Base-by-base conservation (phyloP, 768 basidiomycete species). In the Trametes elegans region DNA sequence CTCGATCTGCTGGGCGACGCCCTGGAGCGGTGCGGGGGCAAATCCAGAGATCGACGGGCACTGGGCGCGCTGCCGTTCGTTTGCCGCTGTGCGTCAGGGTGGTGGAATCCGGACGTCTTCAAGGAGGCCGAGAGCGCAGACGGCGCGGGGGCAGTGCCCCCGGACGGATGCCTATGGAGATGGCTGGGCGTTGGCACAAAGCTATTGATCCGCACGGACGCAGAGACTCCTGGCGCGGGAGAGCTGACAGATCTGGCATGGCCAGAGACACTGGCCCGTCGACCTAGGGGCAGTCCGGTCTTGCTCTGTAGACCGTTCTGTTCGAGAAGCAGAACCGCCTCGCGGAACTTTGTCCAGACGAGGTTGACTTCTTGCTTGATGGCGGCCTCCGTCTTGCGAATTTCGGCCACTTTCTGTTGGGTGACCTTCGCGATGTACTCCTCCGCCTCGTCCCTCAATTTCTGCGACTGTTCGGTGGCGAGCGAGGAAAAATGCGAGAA, bases 121-220 rank as follows among this genome's bases (percentile, higher is more conserved):
- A 90, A 73, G 29, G 88, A 88, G n/a, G 80, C 81, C 18, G 88
- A 89, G 38, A 90, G 78, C 5, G 84, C 81, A 48, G 88, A 90
- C 28, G 76, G 57, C 40, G 53, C 32, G 8, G 45, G 34, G 21
- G 40, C 29, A 13, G 46, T 47, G 14, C n/a, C 19, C 2, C 46
- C 64, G 31, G 48, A 32, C 4, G 47, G 10, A n/a, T 19, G 44
- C 35, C 70, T 65, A 39, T 78, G 72, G 54, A 74, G 67, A 28
- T 76, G 50, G 27, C 68, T 62, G 55, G 74, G 57, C 53, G 68
- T 72, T 29, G 88, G 87, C 21, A 79, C 69, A 64, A 90, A 90
- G 60, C 76, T 76, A 60, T 75, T 77, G 58, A 87, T 72, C 7
- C 78, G 62, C 49, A 73, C 66, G 60, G 68, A 68, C 11, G 64